A percentile compares a stretch with the other conserved stretches of the same genome.
Conservation (phyloP, 2,329 filamentous ascomycete genomes). For the Botrytis fabae region DNA sequence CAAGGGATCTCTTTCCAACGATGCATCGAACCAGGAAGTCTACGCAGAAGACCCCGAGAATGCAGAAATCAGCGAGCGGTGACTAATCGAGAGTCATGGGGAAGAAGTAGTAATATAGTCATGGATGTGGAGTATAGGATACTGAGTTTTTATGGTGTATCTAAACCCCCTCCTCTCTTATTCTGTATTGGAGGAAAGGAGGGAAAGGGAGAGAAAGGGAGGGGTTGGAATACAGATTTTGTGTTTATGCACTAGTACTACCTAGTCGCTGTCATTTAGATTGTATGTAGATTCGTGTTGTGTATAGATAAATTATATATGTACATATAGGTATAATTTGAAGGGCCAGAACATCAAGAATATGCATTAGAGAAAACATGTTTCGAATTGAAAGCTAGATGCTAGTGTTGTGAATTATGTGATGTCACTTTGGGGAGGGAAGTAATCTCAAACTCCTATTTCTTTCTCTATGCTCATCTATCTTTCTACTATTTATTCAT, state of each 20-base stretch:
- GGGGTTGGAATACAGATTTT: not conserved
- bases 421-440: too few relatives aligned
- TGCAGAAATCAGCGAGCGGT: not conserved
- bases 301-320: not conserved
- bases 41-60: not conserved
- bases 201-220: too few relatives aligned
- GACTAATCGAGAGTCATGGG: not conserved
- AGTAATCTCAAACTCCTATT: not conserved
- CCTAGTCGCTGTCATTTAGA: not conserved
- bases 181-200: too few relatives aligned
- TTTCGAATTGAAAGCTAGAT: too few relatives aligned
- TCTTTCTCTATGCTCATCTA: not conserved
- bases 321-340: not conserved
- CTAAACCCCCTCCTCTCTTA: too few relatives aligned
- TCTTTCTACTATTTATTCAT: not conserved
- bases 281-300: not conserved
- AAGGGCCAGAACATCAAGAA: not conserved
- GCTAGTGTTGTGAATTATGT: not conserved
- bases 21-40: fast-evolving
- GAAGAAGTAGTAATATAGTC: not conserved
- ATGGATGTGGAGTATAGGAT: not conserved
- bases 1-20: not conserved
- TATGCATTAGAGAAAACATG: not conserved
- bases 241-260: not conserved
- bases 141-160: not conserved